Evolutionary conservation across 129 eudicot genomes (phyloP), one percentile per base, ranked within the genome.

Genomic region (Silybum marianum): DNA sequence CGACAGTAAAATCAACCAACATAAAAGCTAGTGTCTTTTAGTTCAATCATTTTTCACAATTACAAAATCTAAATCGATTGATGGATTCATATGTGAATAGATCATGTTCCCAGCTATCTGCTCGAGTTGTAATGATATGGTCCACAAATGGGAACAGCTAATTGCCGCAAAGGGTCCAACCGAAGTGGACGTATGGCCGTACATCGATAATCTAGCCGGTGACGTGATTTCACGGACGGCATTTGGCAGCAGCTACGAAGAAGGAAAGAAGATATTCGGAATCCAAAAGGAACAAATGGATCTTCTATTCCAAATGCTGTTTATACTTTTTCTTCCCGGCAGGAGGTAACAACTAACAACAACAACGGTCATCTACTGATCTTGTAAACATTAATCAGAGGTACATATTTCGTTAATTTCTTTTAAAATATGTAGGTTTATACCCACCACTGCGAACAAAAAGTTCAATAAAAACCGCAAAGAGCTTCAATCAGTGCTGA

Each of bases 391-490:
- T 63, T 19, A n/a, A 63, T 19, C 22, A 3, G 6, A n/a, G 4
- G 23, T 30, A 38, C 7, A 14, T 12, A 62, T 58, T 60, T 38
- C 24, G 3, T 23, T 71, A 7, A 39, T 28, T 24, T 62, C 40
- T 30, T 67, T 34, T 34, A 3, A 25, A 42, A 30, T 30, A 5
- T 69, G 65, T 73, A 90, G 94, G 65, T 86, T 36, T 28, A 24
- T 90, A 23, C 90, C 94, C 28, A 90, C 87, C 0, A 80, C 42
- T 48, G 78, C 86, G 3, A 85, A 85, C 87, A 90, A 23, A 78
- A 88, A 85, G 74, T 84, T 79, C 74, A 69, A 79, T 1, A 72
- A 75, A 60, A 81, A 84, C 23, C n/a, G 36, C 13, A 32, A 71
- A 0, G 92, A 88, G 85, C 48, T 86, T 30, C 82, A 78, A 9